Evolutionary conservation across 73 alveolate species (phyloP).

Genomic region (Uronychia binucleata): DNA sequence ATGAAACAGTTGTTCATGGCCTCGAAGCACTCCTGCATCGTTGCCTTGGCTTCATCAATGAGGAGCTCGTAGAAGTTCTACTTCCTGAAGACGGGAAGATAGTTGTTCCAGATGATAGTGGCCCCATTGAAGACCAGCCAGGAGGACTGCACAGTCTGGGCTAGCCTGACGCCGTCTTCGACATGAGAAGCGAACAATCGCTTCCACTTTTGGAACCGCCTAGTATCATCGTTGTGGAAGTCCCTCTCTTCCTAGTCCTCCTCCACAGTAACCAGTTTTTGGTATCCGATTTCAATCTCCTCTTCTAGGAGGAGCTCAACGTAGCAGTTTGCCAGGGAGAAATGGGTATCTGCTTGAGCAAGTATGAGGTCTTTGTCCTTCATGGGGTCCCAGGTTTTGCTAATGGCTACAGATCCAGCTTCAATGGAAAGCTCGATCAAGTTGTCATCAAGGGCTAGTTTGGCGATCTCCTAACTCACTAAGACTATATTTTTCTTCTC

Average conservation of each 20-base stretch:
- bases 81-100: conserved; percentile 77
- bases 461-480: conserved; percentile 71
- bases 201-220: conserved; percentile 79
- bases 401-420: conserved; percentile 72
- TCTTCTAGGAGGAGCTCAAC: conserved; percentile 81
- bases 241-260: conserved; percentile 74
- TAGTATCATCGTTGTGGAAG: conserved; percentile 74
- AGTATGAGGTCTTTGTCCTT: conserved; percentile 90
- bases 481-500: conserved; percentile 73
- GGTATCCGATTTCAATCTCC: conserved; percentile 86
- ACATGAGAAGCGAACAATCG: conserved; percentile 73
- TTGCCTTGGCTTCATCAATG: conserved; percentile 78
- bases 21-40: conserved; percentile 87
- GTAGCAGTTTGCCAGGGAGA: conserved; percentile 83
- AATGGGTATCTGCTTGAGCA: conserved; percentile 86
- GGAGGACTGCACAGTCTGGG: conserved; percentile 81
- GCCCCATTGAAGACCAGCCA: conserved; percentile 96
- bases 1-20: conserved; percentile 82
- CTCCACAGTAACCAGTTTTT: conserved; percentile 56
- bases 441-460: conserved; percentile 78
- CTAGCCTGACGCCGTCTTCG: conserved; percentile 86
- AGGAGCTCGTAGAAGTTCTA: conserved; percentile 79
- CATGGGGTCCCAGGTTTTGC: conserved; percentile 76
- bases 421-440: conserved; percentile 78
- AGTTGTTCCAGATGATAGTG: conserved; percentile 91